These are phyloP conservation scores for Saraca asoca DNA, from an alignment of 331 rosid species.

Conservation along the genomic window DNA sequence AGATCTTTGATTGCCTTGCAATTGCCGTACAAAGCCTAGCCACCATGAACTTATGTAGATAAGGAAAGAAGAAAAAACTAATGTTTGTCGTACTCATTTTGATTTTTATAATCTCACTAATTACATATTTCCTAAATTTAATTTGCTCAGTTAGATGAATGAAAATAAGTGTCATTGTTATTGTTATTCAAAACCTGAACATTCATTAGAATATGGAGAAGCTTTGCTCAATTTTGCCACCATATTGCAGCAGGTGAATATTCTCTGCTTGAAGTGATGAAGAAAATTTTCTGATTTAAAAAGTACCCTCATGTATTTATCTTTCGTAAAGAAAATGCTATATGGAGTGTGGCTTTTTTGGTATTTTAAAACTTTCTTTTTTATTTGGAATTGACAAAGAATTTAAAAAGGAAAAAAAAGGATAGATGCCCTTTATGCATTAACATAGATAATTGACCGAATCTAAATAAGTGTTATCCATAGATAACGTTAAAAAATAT, in stretches of 20 bases:
- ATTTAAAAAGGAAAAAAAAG: too few relatives aligned
- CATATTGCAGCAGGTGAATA: constrained; percentile 38
- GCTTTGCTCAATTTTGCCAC: constrained; percentile 25
- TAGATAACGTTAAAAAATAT: too few relatives aligned
- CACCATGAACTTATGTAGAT: too few relatives aligned
- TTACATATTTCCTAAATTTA: too few relatives aligned
- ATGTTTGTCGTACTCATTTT: too few relatives aligned
- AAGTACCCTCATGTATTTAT: background rate
- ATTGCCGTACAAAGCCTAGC: background rate
- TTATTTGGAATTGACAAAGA: background rate
- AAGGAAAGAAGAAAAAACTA: too few relatives aligned
- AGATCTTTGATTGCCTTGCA: constrained; percentile 16
- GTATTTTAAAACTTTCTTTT: constrained; percentile 47
- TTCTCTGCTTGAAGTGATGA: constrained; percentile 39
- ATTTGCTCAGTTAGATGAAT: too few relatives aligned
- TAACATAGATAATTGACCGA: too few relatives aligned
- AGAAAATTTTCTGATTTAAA: background rate
- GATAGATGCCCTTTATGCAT: too few relatives aligned
- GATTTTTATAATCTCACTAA: too few relatives aligned
- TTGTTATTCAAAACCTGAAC: background rate
- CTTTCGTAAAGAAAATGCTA: constrained; percentile 1
- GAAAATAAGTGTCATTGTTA: too few relatives aligned
- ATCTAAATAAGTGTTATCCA: too few relatives aligned
- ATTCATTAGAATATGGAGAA: constrained; percentile 24
- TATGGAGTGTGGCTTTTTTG: constrained; percentile 24